These are phyloP conservation scores for Capsella bursapastoris DNA, from an alignment of 345 rosid species.

Conservation along the genomic window DNA sequence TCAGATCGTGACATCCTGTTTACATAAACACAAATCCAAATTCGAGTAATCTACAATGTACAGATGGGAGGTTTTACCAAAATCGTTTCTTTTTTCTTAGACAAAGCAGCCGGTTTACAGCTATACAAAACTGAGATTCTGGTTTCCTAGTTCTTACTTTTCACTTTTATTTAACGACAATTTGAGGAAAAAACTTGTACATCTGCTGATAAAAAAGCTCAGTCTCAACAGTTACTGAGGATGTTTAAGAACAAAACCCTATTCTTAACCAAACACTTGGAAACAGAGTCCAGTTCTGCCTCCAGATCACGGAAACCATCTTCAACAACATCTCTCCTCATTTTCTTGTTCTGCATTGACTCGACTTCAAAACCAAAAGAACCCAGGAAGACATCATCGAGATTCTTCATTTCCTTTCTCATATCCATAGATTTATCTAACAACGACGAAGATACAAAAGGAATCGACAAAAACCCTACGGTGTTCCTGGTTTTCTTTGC, in stretches of 20 bases:
- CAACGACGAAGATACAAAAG: constrained; percentile 20
- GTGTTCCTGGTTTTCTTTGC: constrained; percentile 21
- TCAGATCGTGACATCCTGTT: background rate
- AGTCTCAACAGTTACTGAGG: constrained; percentile 40
- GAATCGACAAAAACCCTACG: constrained; percentile 50
- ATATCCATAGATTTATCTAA: constrained; percentile 27
- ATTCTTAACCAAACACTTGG: constrained; percentile 47
- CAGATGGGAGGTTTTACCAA: no score
- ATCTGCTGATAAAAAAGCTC: constrained; percentile 15
- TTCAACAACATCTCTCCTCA: constrained; percentile 33
- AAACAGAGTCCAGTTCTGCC: constrained; percentile 49
- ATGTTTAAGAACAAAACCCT: constrained; percentile 58
- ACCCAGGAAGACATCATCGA: constrained; percentile 47
- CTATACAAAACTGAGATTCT: background rate
- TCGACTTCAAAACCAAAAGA: constrained; percentile 19
- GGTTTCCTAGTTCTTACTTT: background rate
- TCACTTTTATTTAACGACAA: background rate
- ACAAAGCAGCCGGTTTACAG: no score
- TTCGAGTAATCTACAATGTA: no score
- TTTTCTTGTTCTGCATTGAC: constrained; percentile 9
- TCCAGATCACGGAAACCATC: constrained; percentile 50
- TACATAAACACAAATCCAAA: no score
- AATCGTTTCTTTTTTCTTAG: no score
- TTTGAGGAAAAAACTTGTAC: constrained; percentile 14
- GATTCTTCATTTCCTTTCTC: constrained; percentile 44